These are phyloP conservation scores for Starmerella roubikii DNA, from an alignment of 805 yeast species.

Conservation along the genomic window DNA sequence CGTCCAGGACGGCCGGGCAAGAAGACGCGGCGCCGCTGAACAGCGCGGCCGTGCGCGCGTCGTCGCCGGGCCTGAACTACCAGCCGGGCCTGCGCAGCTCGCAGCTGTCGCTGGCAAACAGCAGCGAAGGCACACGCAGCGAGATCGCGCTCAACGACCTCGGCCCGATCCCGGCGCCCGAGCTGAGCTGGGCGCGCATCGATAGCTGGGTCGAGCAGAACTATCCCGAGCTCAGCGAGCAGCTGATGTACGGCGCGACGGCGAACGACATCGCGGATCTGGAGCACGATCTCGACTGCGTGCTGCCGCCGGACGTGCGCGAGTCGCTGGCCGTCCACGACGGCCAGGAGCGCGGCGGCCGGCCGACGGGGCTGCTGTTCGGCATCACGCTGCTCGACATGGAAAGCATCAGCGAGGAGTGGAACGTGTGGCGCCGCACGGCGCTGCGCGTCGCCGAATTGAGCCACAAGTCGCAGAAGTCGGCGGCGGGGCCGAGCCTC, in stretches of 20 bases:
- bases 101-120: conserved; percentile 19
- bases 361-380: conserved; percentile 62
- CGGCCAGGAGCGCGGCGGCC: conserved; percentile 74
- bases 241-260: conserved; percentile 68
- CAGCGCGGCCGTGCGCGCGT: conserved; percentile 10
- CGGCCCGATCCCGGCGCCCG: conserved; percentile 49
- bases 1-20: conserved; percentile 16
- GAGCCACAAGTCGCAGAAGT: conserved; percentile 1
- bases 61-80: conserved; percentile 17
- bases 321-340: conserved; percentile 75
- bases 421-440: conserved; percentile 62
- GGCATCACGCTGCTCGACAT: conserved; percentile 69
- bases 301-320: conserved; percentile 67
- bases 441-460: conserved; percentile 23
- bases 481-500: background rate
- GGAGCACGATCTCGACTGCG: conserved; percentile 64
- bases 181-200: conserved; percentile 75
- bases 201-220: conserved; percentile 69
- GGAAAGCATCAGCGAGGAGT: conserved; percentile 68
- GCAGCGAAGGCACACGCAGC: conserved; percentile 7
- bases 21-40: conserved; percentile 19
- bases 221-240: conserved; percentile 69
- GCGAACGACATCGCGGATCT: conserved; percentile 65
- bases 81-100: conserved; percentile 27
- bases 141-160: conserved; percentile 38